Conservation (phyloP, 805 yeast genomes). For the Candida berthetii region DNA sequence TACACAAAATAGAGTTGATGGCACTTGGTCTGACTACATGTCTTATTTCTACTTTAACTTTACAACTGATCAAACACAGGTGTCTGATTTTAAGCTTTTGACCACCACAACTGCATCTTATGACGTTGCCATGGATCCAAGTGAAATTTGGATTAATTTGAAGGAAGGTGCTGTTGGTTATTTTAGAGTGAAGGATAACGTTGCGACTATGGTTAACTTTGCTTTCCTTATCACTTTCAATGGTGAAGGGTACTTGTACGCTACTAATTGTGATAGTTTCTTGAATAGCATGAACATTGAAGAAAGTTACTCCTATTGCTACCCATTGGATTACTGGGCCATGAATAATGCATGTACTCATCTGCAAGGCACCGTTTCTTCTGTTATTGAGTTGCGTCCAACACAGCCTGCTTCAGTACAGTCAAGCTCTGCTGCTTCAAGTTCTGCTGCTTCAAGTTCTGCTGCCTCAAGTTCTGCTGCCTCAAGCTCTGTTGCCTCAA, state of each 20-base stretch:
- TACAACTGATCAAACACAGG: conserved; percentile 9
- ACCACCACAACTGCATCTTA: conserved; percentile 3
- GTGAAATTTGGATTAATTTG: conserved; percentile 9
- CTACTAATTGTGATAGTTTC: too few species aligned
- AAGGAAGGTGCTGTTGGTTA: conserved; percentile 10
- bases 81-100: conserved; percentile 10
- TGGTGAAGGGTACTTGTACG: conserved; percentile 5
- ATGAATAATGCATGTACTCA: too few species aligned
- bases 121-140: neutral
- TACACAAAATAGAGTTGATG: neutral
- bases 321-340: too few species aligned
- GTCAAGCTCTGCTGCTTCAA: too few species aligned
- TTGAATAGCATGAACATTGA: too few species aligned
- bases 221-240: conserved; percentile 2
- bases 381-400: too few species aligned
- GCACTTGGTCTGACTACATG: conserved; percentile 2
- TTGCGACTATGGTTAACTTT: conserved; percentile 1
- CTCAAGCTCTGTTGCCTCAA: too few species aligned
- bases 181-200: neutral
- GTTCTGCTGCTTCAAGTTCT: too few species aligned
- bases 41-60: conserved; percentile 10
- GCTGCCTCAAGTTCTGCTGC: too few species aligned
- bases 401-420: too few species aligned
- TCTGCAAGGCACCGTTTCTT: too few species aligned
- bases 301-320: too few species aligned